Percentiles rank a stretch among this genome's conserved stretches.
Evolutionary conservation across 768 basidiomycete species (phyloP).

Genomic region (Lentinus tigrinus): DNA sequence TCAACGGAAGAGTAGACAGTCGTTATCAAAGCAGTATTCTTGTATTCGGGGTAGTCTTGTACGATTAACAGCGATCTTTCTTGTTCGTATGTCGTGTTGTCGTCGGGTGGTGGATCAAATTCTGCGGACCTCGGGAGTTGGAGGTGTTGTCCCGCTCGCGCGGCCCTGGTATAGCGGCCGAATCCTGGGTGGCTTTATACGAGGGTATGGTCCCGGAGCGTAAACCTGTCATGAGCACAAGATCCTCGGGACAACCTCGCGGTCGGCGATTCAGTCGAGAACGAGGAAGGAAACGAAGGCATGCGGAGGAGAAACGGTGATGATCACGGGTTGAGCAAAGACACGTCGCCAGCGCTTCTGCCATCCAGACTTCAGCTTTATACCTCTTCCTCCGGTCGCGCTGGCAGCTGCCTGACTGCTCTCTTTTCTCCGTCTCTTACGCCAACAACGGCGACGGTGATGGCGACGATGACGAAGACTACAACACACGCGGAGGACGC

Average conservation of each 20-base stretch:
- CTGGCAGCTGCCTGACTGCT: constrained; percentile 9
- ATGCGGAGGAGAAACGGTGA: neutral
- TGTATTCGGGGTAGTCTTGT: neutral
- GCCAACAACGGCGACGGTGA: neutral
- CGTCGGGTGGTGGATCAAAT: neutral
- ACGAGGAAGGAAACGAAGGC: neutral
- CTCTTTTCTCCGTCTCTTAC: constrained; percentile 3
- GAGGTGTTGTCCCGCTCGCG: neutral
- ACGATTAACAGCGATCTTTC: neutral
- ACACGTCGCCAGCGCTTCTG: constrained; percentile 16
- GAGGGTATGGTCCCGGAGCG: neutral
- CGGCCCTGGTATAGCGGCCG: neutral
- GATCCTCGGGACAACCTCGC: constrained; percentile 12
- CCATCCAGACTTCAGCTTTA: constrained; percentile 3
- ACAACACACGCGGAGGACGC: constrained; percentile 19
- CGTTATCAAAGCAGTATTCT: neutral
- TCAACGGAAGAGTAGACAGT: neutral
- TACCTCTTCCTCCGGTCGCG: constrained; percentile 11
- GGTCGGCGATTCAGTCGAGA: constrained; percentile 2
- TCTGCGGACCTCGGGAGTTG: neutral
- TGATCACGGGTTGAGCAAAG: constrained; percentile 7
- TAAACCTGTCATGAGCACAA: neutral
- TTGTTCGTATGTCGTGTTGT: neutral
- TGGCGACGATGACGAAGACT: constrained; percentile 16
- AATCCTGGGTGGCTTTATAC: neutral